phyloP scores from a whole-genome alignment of 208 protist species.

The Trypanosoma caninum region DNA sequence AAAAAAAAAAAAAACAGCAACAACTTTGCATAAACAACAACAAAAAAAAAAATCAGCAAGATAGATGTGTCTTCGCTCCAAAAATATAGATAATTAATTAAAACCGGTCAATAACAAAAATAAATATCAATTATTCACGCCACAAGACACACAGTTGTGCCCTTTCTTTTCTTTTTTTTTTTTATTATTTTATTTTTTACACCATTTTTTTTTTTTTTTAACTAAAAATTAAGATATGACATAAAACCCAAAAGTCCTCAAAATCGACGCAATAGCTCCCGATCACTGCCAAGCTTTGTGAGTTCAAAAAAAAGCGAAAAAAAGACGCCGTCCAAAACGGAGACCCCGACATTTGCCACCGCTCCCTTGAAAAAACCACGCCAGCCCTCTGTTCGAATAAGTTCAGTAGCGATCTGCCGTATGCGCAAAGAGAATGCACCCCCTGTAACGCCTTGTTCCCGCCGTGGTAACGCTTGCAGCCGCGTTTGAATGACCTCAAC shows the following conservation, averaged over 20 bases:
- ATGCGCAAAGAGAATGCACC: conserved; percentile 16
- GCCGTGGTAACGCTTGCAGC: conserved; percentile 59
- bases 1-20: no score
- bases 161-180: background rate
- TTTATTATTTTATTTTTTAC: background rate
- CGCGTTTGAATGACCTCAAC: conserved; percentile 79
- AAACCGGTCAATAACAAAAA: background rate
- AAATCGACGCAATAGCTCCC: conserved; percentile 45
- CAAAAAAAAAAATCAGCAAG: background rate
- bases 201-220: conserved; percentile 2
- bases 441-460: conserved; percentile 5
- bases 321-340: conserved; percentile 75
- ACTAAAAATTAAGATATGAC: background rate
- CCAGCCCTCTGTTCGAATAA: conserved; percentile 56
- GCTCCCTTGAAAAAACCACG: conserved; percentile 81
- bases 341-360: conserved; percentile 59
- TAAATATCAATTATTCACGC: background rate
- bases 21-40: background rate
- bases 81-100: background rate
- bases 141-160: background rate
- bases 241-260: background rate
- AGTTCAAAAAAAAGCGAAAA: conserved; percentile 85
- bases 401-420: conserved; percentile 35
- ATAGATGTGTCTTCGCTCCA: background rate
- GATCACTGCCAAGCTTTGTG: conserved; percentile 82